Conservation (phyloP, 768 basidiomycete species). For the Lactifluus hygrophoroides region DNA sequence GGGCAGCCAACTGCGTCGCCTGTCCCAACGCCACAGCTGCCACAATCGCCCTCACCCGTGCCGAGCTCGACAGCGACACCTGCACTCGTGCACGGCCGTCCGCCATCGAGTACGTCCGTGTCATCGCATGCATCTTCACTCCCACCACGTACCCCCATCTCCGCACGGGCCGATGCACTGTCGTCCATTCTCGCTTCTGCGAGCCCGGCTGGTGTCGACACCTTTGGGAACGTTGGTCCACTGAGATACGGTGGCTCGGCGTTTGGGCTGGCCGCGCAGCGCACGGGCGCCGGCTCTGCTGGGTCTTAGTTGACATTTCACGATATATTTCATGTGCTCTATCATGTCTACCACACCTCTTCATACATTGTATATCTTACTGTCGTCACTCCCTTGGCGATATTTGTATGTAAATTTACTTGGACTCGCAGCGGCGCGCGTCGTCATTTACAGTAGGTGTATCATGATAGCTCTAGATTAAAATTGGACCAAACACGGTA, state of each 20-base stretch:
- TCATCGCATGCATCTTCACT: constrained; percentile 17
- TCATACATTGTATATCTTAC: neutral
- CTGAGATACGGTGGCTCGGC: constrained; percentile 15
- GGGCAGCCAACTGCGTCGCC: constrained; percentile 31
- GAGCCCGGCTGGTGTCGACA: constrained; percentile 15
- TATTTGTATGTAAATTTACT: neutral
- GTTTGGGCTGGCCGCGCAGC: constrained; percentile 7
- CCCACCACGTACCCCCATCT: constrained; percentile 18
- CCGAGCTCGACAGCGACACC: constrained; percentile 14
- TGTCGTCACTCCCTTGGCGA: neutral
- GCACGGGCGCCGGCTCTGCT: neutral
- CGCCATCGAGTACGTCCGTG: constrained; percentile 10
- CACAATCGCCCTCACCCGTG: constrained; percentile 1
- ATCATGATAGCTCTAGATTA: too few species aligned
- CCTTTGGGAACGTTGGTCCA: constrained; percentile 18
- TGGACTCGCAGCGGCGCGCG: neutral
- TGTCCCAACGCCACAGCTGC: constrained; percentile 34
- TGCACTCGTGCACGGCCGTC: constrained; percentile 13
- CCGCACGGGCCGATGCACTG: constrained; percentile 5
- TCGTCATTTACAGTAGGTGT: too few species aligned
- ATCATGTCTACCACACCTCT: neutral
- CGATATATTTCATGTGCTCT: neutral
- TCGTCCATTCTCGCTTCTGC: neutral
- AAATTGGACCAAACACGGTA: too few species aligned
- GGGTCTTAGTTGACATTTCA: neutral